Evolutionary conservation across 768 basidiomycete genomes (phyloP), one percentile per base, ranked within the genome.

Genomic region (Lactarius trivialis): DNA sequence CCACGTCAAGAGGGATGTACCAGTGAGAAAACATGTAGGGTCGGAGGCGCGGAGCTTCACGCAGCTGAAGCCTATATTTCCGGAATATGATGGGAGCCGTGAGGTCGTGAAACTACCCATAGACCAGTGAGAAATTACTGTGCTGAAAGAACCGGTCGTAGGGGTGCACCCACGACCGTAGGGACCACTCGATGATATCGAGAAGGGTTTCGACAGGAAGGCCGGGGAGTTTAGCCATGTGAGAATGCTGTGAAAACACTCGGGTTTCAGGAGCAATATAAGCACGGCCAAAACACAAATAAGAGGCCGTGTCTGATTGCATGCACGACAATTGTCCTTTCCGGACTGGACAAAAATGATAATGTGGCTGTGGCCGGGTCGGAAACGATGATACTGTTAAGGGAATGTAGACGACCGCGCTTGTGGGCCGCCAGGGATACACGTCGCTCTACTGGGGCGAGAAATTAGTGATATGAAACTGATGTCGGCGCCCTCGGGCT

Each of bases 191-290:
- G 30, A 53, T 52, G 39, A 59, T 59, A n/a, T 59, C 51, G 37
- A 39, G 26, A 52, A 53, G 26, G 37, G 51, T 53, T 33, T 59
- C 50, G 50, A 41, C 37, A 1, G 50, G 58, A 45, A 52, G 37
- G 50, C 53, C 58, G 2, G 19, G 49, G 50, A 59, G 51, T 32
- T 41, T 59, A n/a, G 50, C 50, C 58, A 59, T 59, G 37, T 19
- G 3, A 28, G 3, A n/a, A 32, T 28, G 49, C 26, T 17, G 49
- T 28, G 26, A 49, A 49, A 49, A 28, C 12, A 26, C 7, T 2
- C 14, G 21, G 36, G 12, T 14, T 26, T 55, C 7, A 7, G 17
- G 28, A 15, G 49, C 4, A 39, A 55, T 34, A 39, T 55, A 21
- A 55, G 26, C 21, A 21, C 34, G 24, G 5, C 7, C 17, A 51